Evolutionary conservation across 805 yeast genomes (phyloP).

Genomic region (Metschnikowia reukaufii): DNA sequence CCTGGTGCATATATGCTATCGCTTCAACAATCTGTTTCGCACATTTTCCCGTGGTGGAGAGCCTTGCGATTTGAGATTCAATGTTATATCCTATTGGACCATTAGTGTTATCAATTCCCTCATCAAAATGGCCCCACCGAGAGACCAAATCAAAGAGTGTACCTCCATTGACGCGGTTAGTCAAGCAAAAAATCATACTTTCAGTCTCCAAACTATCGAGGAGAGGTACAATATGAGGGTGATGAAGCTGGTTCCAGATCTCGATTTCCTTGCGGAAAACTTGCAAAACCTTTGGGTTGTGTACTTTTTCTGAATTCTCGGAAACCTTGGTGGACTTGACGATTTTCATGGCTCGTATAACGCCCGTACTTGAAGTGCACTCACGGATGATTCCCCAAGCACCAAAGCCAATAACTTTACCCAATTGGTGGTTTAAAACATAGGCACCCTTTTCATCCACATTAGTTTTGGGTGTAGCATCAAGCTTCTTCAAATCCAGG

Average conservation of each 20-base stretch:
- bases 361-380: constrained; percentile 44
- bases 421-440: constrained; percentile 62
- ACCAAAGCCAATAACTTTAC: constrained; percentile 80
- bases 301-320: constrained; percentile 25
- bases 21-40: constrained; percentile 58
- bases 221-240: constrained; percentile 64
- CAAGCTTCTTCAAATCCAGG: constrained; percentile 32
- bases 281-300: constrained; percentile 48
- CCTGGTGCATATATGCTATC: constrained; percentile 55
- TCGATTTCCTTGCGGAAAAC: constrained; percentile 69
- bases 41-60: constrained; percentile 34
- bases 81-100: constrained; percentile 33
- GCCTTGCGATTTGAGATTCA: constrained; percentile 31
- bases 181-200: constrained; percentile 68
- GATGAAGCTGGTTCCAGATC: constrained; percentile 72
- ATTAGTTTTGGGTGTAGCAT: constrained; percentile 31
- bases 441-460: constrained; percentile 68
- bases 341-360: constrained; percentile 58
- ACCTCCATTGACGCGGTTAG: constrained; percentile 69
- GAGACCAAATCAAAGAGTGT: constrained; percentile 75
- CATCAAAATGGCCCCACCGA: constrained; percentile 56
- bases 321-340: constrained; percentile 39
- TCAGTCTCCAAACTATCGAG: constrained; percentile 60
- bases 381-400: constrained; percentile 88
- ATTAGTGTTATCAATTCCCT: constrained; percentile 25